Base-by-base conservation (phyloP, 2,329 filamentous ascomycete genomes). In the Aureobasidium sp. region DNA sequence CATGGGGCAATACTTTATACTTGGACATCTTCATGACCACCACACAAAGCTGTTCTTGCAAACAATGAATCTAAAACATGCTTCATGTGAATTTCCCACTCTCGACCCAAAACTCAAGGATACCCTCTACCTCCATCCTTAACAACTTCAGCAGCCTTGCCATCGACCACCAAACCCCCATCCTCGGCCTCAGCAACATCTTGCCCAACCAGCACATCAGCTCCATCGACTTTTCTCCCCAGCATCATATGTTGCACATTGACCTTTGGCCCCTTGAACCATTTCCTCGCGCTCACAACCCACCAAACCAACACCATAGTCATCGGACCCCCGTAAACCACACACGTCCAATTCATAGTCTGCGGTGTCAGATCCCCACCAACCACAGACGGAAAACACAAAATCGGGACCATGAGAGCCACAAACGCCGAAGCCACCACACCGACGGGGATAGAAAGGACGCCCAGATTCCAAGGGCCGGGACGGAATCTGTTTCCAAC, bases 261-360 rank as follows among this genome's bases (percentile, higher is more conserved):
- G 64, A 89, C 82, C 75, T 84, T 87, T 0, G 87, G 86, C 0
- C 87, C 87, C 68, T 83, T 86, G 73, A 89, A 89, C 86, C 86
- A 89, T 68, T 83, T 86, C 53, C 78, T 78, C 11, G 86, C 86
- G 66, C 82, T 80, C 5, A 88, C 73, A 44, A 83, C 74, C 78
- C 85, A 89, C 84, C 85, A 89, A 15, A 86, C 72, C 2, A 79
- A 74, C 5, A 84, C 77, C 3, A 79, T 60, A 25, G 66, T 51
- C 61, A 62, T 64, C 6, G 61, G 61, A 1, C 39, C 58, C 25
- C 85, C 86, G 72, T 86, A 88, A 9, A 87, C 85, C 27, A 88
- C 74, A 65, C 78, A 82, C 1, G 86, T 88, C 83, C 86, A 89
- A 69, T 89, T 89, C 86, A 89, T 88, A 7, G 75, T 68, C 17